phyloP scores from a whole-genome alignment of 2,329 filamentous ascomycete species.

The Neofusicoccum laricinum region DNA sequence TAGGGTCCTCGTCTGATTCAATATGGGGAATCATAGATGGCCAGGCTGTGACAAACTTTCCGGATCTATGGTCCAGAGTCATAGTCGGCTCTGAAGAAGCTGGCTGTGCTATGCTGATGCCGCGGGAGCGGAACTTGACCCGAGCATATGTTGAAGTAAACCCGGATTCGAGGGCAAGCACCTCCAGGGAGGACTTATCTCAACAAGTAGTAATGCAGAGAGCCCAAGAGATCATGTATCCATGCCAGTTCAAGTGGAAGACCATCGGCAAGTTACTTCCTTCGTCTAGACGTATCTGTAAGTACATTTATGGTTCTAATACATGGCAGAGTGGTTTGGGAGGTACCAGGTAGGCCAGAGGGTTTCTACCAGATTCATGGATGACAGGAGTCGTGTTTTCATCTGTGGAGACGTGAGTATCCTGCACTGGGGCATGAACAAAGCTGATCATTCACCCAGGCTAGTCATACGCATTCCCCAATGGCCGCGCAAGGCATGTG shows the following conservation, averaged over 20 bases:
- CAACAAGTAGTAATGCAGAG: conserved; percentile 70
- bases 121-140: conserved; percentile 70
- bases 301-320: neutral
- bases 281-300: neutral
- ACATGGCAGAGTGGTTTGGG: conserved; percentile 48
- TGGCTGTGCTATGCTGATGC: conserved; percentile 71
- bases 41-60: conserved; percentile 68
- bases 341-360: conserved; percentile 51
- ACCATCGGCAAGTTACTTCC: conserved; percentile 30
- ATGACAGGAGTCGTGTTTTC: conserved; percentile 42
- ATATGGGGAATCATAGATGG: conserved; percentile 73
- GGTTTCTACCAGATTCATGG: conserved; percentile 45
- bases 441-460: conserved; percentile 18
- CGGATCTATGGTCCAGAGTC: conserved; percentile 72
- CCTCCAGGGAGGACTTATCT: conserved; percentile 38
- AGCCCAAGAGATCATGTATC: conserved; percentile 49
- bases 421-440: conserved; percentile 20
- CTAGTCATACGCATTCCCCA: conserved; percentile 40
- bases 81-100: conserved; percentile 64
- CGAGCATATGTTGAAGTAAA: conserved; percentile 54
- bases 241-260: conserved; percentile 45
- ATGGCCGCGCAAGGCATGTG: conserved; percentile 44
- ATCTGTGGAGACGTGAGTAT: conserved; percentile 47
- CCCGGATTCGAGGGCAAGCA: conserved; percentile 30
- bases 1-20: conserved; percentile 51